These are phyloP conservation scores for Bryoerythrophyllum caledonicum DNA, from an alignment of 225 moss, liverwort and hornwort genomes.

Conservation along the genomic window DNA sequence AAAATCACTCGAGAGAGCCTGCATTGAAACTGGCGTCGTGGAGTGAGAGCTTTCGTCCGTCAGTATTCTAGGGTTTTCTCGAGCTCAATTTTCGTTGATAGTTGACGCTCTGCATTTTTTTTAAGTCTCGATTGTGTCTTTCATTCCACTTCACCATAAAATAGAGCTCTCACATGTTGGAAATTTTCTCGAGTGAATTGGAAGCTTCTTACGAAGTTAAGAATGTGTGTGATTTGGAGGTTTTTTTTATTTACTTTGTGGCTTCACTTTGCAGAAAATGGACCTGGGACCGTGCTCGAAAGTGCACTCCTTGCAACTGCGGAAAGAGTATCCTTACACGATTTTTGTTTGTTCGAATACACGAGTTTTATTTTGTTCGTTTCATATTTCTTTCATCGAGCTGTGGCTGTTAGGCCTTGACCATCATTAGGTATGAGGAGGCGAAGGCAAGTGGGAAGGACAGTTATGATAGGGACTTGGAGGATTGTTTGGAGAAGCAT, in stretches of 20 bases:
- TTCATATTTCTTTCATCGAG: background rate
- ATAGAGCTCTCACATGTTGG: background rate
- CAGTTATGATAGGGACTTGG: constrained; percentile 80
- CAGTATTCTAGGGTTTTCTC: constrained; percentile 18
- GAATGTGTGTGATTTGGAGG: no score
- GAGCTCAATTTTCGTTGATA: background rate
- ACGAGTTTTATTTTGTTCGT: background rate
- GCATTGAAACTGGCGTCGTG: background rate
- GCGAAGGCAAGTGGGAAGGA: constrained; percentile 75
- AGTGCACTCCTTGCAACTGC: constrained; percentile 72
- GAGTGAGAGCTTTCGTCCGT: background rate
- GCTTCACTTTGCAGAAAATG: constrained; percentile 64
- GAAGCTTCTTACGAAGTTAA: no score
- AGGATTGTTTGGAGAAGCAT: constrained; percentile 87
- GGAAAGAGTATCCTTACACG: constrained; percentile 61
- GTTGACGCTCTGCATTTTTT: background rate
- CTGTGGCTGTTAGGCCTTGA: constrained; percentile 20
- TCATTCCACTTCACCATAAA: background rate
- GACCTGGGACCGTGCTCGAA: constrained; percentile 80
- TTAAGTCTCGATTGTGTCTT: no score
- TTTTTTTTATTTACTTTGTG: background rate
- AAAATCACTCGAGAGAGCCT: background rate
- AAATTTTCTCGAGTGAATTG: background rate
- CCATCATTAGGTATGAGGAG: constrained; percentile 51
- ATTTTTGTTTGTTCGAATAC: background rate